phyloP scores from a whole-genome alignment of 805 yeast species.

The Ogataea methylovora region DNA sequence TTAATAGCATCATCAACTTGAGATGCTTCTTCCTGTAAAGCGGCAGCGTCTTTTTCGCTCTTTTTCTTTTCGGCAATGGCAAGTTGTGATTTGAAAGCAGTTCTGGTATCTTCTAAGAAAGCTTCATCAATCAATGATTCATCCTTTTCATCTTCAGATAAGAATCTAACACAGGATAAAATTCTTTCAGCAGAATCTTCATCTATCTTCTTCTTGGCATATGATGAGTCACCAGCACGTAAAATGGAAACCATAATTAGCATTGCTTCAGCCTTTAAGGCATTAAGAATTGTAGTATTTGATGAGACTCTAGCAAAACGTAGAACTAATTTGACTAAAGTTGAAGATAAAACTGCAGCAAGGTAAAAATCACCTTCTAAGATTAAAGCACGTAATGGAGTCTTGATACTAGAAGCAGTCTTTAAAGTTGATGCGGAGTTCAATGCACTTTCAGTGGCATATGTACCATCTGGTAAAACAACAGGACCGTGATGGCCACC shows the following conservation, averaged over 20 bases:
- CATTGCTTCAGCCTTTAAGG: constrained; percentile 90
- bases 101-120: constrained; percentile 81
- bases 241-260: constrained; percentile 86
- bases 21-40: constrained; percentile 55
- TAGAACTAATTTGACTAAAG: constrained; percentile 81
- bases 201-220: constrained; percentile 71
- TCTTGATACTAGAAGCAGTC: constrained; percentile 30
- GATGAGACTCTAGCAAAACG: constrained; percentile 56
- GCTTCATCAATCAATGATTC: constrained; percentile 48
- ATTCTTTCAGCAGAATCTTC: constrained; percentile 97
- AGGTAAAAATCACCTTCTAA: constrained; percentile 86
- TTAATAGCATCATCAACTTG: constrained; percentile 71
- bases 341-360: constrained; percentile 79
- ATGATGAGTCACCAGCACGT: constrained; percentile 73
- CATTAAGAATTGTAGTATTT: constrained; percentile 54
- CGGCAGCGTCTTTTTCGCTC: constrained; percentile 48
- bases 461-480: constrained; percentile 97
- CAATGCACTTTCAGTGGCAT: constrained; percentile 87
- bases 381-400: constrained; percentile 76
- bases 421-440: constrained; percentile 32
- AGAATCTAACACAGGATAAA: constrained; percentile 73
- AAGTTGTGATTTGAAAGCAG: constrained; percentile 72
- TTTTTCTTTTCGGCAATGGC: constrained; percentile 50
- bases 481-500: constrained; percentile 56
- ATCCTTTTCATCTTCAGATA: constrained; percentile 56